Conservation (phyloP, 2,329 filamentous ascomycete species). For the Dothideomycetes sp. region DNA sequence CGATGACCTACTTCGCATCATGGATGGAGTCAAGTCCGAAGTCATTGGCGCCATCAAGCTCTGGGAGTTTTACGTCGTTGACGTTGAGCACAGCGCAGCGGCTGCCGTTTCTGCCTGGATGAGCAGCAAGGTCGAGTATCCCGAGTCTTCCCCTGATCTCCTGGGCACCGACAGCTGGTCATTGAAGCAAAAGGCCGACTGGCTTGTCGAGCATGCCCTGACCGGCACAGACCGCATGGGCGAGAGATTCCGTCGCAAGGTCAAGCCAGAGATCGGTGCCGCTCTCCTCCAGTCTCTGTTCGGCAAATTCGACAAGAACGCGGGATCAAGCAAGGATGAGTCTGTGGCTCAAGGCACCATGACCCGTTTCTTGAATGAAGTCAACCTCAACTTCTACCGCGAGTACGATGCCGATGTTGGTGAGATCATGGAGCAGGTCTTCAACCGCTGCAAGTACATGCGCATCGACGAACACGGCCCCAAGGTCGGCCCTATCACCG, state of each 20-base stretch:
- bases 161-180: slow-evolving; percentile 46
- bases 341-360: slow-evolving; percentile 45
- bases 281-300: slow-evolving; percentile 58
- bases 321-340: slow-evolving; percentile 41
- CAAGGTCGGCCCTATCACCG: slow-evolving; percentile 68
- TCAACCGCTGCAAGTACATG: slow-evolving; percentile 90
- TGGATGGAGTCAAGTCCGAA: slow-evolving; percentile 73
- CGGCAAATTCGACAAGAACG: slow-evolving; percentile 55
- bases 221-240: slow-evolving; percentile 65
- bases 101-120: slow-evolving; percentile 65
- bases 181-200: slow-evolving; percentile 51
- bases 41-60: slow-evolving; percentile 69
- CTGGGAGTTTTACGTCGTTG: slow-evolving; percentile 88
- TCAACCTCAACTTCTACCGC: slow-evolving; percentile 81
- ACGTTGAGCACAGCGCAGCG: slow-evolving; percentile 64
- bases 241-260: slow-evolving; percentile 63
- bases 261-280: slow-evolving; percentile 62
- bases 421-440: slow-evolving; percentile 81
- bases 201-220: slow-evolving; percentile 61
- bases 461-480: slow-evolving; percentile 89
- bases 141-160: slow-evolving; percentile 45
- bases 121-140: slow-evolving; percentile 47
- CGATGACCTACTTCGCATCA: slow-evolving; percentile 69
- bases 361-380: slow-evolving; percentile 61
- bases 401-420: slow-evolving; percentile 81